Conservation (phyloP, 2,329 filamentous ascomycete genomes). For the Dissoconium aciculare region DNA sequence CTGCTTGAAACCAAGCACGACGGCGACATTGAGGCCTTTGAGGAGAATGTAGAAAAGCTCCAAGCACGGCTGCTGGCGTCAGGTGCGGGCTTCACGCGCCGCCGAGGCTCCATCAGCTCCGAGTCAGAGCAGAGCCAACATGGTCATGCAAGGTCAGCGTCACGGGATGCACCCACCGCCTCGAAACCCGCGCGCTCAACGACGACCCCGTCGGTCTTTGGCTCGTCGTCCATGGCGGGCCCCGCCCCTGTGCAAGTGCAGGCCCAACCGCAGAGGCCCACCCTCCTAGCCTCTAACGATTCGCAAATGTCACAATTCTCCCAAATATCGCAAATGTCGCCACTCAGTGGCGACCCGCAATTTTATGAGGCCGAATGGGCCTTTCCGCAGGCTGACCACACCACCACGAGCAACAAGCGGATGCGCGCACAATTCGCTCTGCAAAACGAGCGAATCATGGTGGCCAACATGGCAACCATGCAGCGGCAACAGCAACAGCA, state of each 20-base stretch:
- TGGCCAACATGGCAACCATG: no score
- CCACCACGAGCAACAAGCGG: slow-evolving; percentile 10
- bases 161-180: slow-evolving; percentile 25
- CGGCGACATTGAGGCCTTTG: slow-evolving; percentile 38
- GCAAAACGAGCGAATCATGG: no score
- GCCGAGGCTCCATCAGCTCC: slow-evolving; percentile 41
- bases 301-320: slow-evolving; percentile 4
- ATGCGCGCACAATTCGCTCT: slow-evolving; percentile 14
- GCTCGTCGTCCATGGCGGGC: slow-evolving; percentile 16
- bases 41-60: slow-evolving; percentile 42
- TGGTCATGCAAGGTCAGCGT: slow-evolving; percentile 15
- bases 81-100: slow-evolving; percentile 35
- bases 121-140: slow-evolving; percentile 41
- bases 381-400: slow-evolving; percentile 8
- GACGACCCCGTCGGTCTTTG: slow-evolving; percentile 13
- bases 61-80: slow-evolving; percentile 41
- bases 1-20: slow-evolving; percentile 39
- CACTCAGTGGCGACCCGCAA: slow-evolving; percentile 16
- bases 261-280: slow-evolving; percentile 13
- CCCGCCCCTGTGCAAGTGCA: slow-evolving; percentile 17
- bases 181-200: no score
- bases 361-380: slow-evolving; percentile 21
- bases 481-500: no score
- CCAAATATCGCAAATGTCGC: slow-evolving; percentile 7
- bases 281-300: slow-evolving; percentile 3